Base-by-base conservation (phyloP, 2,329 filamentous ascomycete species). In the Colletotrichum scovillei region DNA sequence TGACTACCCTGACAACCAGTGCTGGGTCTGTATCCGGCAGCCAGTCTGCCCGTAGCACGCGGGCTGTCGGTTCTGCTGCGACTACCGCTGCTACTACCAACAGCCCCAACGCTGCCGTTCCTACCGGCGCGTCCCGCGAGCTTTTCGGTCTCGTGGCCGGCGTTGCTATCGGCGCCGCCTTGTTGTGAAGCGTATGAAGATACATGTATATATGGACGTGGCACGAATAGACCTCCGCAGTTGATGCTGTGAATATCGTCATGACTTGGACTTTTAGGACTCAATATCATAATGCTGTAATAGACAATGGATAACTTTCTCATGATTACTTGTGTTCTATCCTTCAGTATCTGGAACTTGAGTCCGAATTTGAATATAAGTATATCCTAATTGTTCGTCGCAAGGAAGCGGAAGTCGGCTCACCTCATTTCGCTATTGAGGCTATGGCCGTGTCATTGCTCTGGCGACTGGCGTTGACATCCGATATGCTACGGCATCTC, bases 121-220 rank as follows among this genome's bases (percentile, higher is more conserved):
- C 53, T 2, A 26, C 46, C 2, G 71, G 67, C 0, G 55, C 30
- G 4, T 66, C 71, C 14, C 60, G 52, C 16, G 49, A 70, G 7
- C 32, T 71, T 22, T 62, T 66, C 7, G 49, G 67, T 0, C n/a
- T 73, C 3, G 24, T 62, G 7, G 71, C 67, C 0, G 60, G 56
- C 0, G 62, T 73, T 26, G 71, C 67, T 6, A 42, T 73, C 12
- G 71, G 35, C 6, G 71, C 35, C 16, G 62, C 30, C 16, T 22
- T 73, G 46, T 19, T 73, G 62, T 73, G 63, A 28, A 19, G 19
- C 42, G 19, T 11, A n/a, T 49, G 42, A 22, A 19, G 19, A 22
- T 22, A 49, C 42, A 42, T 49, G 42, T 49, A 49, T 49, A 49
- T 22, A 49, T 49, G 19, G 42, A 49, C 19, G 42, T 49, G 42